phyloP scores from a whole-genome alignment of 1,139 yeast genomes.

The Pneumocystis carinii region DNA sequence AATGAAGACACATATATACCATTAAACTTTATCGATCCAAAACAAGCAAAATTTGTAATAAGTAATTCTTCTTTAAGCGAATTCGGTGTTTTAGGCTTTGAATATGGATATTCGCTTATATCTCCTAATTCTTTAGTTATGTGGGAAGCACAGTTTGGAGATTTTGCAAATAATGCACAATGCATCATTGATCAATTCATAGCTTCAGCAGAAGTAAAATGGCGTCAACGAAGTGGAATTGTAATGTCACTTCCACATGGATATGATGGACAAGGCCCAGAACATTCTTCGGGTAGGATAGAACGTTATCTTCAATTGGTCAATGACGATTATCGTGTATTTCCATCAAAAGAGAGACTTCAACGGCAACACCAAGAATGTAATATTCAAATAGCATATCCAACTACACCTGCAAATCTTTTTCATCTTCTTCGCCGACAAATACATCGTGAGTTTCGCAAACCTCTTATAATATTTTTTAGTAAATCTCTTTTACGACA shows the following conservation, averaged over 20 bases:
- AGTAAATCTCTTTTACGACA: slow-evolving; percentile 92
- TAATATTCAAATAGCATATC: slow-evolving; percentile 95
- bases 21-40: slow-evolving; percentile 57
- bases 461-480: slow-evolving; percentile 67
- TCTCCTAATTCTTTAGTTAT: slow-evolving; percentile 92
- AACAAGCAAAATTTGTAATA: slow-evolving; percentile 77
- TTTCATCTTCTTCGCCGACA: slow-evolving; percentile 98
- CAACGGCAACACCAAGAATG: slow-evolving; percentile 98
- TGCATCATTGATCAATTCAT: slow-evolving; percentile 93
- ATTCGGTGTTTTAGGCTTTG: slow-evolving; percentile 98
- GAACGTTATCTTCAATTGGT: slow-evolving; percentile 94
- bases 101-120: slow-evolving; percentile 94
- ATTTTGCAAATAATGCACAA: slow-evolving; percentile 98
- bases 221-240: slow-evolving; percentile 97
- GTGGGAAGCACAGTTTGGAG: slow-evolving; percentile 99
- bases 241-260: slow-evolving; percentile 96
- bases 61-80: slow-evolving; percentile 96
- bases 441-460: slow-evolving; percentile 98
- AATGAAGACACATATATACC: slow-evolving; percentile 76
- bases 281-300: slow-evolving; percentile 94
- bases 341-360: slow-evolving; percentile 79
- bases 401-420: slow-evolving; percentile 92
- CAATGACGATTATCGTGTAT: slow-evolving; percentile 86
- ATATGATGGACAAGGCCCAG: slow-evolving; percentile 99
- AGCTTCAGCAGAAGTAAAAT: slow-evolving; percentile 93